These are phyloP conservation scores for Globisporangium apiculatum DNA, from an alignment of 352 stramenopile species.

Conservation along the genomic window DNA sequence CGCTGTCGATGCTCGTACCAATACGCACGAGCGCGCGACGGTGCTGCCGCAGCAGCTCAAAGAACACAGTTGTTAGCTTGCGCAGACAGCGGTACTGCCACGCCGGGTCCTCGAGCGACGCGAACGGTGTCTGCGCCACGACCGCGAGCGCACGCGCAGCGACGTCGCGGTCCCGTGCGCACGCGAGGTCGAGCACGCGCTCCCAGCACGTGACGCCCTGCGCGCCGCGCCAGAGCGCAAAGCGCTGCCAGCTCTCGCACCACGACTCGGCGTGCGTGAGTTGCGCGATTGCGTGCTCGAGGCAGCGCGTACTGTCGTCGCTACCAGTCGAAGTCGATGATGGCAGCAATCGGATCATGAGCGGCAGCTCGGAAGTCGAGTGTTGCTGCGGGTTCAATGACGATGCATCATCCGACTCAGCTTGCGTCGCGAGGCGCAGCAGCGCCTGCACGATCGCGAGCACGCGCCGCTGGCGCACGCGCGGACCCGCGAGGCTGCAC, in stretches of 20 bases:
- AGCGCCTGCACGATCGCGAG: slow-evolving; percentile 35
- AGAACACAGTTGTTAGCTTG: slow-evolving; percentile 51
- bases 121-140: slow-evolving; percentile 43
- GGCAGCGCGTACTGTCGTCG: too few relatives aligned
- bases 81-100: slow-evolving; percentile 72
- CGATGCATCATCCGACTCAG: too few relatives aligned
- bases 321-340: too few relatives aligned
- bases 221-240: slow-evolving; percentile 41
- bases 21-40: slow-evolving; percentile 25
- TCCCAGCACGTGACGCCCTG: slow-evolving; percentile 55
- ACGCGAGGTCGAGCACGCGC: slow-evolving; percentile 48
- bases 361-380: too few relatives aligned
- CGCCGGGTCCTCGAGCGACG: slow-evolving; percentile 55
- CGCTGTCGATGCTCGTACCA: neutral
- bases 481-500: slow-evolving; percentile 21
- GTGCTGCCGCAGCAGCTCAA: slow-evolving; percentile 46
- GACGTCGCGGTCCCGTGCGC: slow-evolving; percentile 27
- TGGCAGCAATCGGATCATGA: too few relatives aligned
- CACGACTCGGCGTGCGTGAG: slow-evolving; percentile 24
- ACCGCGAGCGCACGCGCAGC: slow-evolving; percentile 44
- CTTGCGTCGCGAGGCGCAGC: slow-evolving; percentile 5
- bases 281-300: slow-evolving; percentile 21
- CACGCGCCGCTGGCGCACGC: slow-evolving; percentile 20
- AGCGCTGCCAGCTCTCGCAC: slow-evolving; percentile 25
- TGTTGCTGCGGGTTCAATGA: too few relatives aligned